Conservation (phyloP, 2,329 filamentous ascomycete genomes). For the Didymosphaeria variabile region DNA sequence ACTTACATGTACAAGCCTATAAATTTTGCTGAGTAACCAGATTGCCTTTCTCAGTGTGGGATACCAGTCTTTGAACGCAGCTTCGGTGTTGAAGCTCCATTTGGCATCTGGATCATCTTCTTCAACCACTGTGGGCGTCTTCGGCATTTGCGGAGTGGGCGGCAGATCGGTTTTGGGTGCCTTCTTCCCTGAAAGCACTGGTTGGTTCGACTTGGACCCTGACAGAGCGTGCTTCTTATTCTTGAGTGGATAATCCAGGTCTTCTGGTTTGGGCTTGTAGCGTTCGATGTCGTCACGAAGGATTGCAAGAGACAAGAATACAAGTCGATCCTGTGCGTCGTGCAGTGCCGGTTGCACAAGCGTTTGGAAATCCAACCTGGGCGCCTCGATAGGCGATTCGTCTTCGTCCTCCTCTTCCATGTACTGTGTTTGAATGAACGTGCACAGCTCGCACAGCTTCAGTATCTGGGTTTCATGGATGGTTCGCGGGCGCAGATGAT, state of each 20-base stretch:
- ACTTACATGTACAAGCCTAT: constrained; percentile 71
- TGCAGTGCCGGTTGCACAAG: constrained; percentile 72
- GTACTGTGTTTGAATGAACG: constrained; percentile 71
- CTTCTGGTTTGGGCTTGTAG: constrained; percentile 71
- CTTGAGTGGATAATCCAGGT: constrained; percentile 69
- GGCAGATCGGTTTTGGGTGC: constrained; percentile 50
- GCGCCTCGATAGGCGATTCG: constrained; percentile 58
- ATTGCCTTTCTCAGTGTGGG: constrained; percentile 73
- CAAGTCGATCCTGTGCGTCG: constrained; percentile 72
- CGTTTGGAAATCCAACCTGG: constrained; percentile 68
- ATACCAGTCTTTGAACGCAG: constrained; percentile 69
- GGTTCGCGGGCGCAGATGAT: constrained; percentile 70
- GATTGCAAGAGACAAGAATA: constrained; percentile 70
- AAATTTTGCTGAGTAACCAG: constrained; percentile 74
- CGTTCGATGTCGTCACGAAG: constrained; percentile 73
- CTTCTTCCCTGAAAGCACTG: constrained; percentile 64
- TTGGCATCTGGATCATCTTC: constrained; percentile 61
- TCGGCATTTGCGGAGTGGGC: constrained; percentile 53
- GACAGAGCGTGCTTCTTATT: constrained; percentile 56
- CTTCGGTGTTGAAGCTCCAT: constrained; percentile 65
- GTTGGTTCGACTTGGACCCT: constrained; percentile 51
- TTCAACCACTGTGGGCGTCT: constrained; percentile 59
- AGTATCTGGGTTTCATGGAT: constrained; percentile 73
- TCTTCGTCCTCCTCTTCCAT: constrained; percentile 64
- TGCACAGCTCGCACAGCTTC: constrained; percentile 73